These are phyloP conservation scores for Kwoniella europaea DNA, from an alignment of 768 basidiomycete species.

Conservation along the genomic window DNA sequence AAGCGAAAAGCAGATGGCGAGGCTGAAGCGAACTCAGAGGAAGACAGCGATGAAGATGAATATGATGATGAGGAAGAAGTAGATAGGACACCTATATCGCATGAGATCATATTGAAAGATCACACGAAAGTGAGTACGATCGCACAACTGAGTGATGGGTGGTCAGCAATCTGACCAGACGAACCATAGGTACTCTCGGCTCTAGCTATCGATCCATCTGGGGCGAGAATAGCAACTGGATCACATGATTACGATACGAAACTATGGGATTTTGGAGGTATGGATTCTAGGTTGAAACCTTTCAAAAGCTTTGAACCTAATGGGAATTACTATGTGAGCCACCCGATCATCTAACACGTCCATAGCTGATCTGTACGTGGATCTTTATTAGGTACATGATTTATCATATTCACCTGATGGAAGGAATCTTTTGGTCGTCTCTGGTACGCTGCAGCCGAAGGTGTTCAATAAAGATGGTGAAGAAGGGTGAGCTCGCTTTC, in stretches of 20 bases:
- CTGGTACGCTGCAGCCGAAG: slow-evolving; percentile 84
- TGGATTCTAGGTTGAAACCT: slow-evolving; percentile 84
- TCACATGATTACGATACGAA: slow-evolving; percentile 98
- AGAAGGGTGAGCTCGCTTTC: slow-evolving; percentile 68
- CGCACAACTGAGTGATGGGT: not conserved
- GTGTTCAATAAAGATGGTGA: slow-evolving; percentile 91
- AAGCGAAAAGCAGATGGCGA: slow-evolving; percentile 11
- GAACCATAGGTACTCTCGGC: slow-evolving; percentile 76
- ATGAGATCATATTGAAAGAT: slow-evolving; percentile 90
- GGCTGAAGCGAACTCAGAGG: slow-evolving; percentile 14
- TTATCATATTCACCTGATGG: slow-evolving; percentile 87
- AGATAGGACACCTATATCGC: slow-evolving; percentile 80
- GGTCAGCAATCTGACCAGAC: too few species aligned
- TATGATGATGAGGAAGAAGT: slow-evolving; percentile 26
- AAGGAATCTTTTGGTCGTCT: slow-evolving; percentile 81
- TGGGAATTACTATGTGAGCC: slow-evolving; percentile 84
- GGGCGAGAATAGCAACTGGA: slow-evolving; percentile 86
- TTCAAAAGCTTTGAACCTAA: slow-evolving; percentile 97
- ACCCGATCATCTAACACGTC: slow-evolving; percentile 62
- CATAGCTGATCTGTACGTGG: not conserved
- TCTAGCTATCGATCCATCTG: slow-evolving; percentile 87
- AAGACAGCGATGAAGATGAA: slow-evolving; percentile 26
- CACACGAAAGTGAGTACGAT: slow-evolving; percentile 70
- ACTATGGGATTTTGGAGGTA: slow-evolving; percentile 99
- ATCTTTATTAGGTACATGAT: slow-evolving; percentile 74